A percentile compares a stretch with the other conserved stretches of the same genome.
These are phyloP conservation scores for Coniferiporia weirii DNA, from an alignment of 1,284 basidiomycete genomes.

Conservation along the genomic window DNA sequence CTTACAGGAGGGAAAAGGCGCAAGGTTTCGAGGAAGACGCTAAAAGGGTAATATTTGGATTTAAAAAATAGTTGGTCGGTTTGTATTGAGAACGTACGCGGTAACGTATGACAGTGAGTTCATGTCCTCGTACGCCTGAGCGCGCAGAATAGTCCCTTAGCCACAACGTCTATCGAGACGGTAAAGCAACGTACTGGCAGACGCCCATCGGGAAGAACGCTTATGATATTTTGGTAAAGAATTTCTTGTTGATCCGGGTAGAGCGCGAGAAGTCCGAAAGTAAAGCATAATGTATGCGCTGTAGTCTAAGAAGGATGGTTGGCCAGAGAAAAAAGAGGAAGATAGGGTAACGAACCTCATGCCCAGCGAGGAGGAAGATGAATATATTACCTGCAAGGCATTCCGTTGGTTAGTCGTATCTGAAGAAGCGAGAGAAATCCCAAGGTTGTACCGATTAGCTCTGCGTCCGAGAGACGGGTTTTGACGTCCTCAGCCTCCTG, in stretches of 20 bases:
- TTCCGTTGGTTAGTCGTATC: background rate
- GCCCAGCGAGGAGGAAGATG: slow-evolving; percentile 21
- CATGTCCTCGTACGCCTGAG: slow-evolving; percentile 18
- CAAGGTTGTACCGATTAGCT: slow-evolving; percentile 14
- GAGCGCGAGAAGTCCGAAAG: slow-evolving; percentile 38
- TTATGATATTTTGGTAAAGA: slow-evolving; percentile 35
- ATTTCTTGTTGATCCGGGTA: slow-evolving; percentile 41
- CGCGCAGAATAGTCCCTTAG: background rate
- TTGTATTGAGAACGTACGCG: slow-evolving; percentile 10
- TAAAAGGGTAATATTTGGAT: background rate
- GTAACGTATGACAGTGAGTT: slow-evolving; percentile 11
- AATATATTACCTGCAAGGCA: slow-evolving; percentile 18
- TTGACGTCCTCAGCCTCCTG: slow-evolving; percentile 11
- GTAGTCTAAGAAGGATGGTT: slow-evolving; percentile 20
- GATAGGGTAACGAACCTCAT: slow-evolving; percentile 16
- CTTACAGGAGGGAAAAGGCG: slow-evolving; percentile 33
- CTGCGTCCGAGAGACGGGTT: slow-evolving; percentile 12
- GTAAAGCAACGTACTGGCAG: slow-evolving; percentile 16
- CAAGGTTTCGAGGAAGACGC: slow-evolving; percentile 38
- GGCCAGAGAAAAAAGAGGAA: background rate
- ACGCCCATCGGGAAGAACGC: slow-evolving; percentile 31
- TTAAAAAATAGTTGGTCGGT: background rate
- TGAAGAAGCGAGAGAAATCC: background rate
- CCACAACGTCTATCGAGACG: background rate
- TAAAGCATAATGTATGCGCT: slow-evolving; percentile 39